Evolutionary conservation across 768 basidiomycete genomes (phyloP).

Genomic region (Boletus insuetus): DNA sequence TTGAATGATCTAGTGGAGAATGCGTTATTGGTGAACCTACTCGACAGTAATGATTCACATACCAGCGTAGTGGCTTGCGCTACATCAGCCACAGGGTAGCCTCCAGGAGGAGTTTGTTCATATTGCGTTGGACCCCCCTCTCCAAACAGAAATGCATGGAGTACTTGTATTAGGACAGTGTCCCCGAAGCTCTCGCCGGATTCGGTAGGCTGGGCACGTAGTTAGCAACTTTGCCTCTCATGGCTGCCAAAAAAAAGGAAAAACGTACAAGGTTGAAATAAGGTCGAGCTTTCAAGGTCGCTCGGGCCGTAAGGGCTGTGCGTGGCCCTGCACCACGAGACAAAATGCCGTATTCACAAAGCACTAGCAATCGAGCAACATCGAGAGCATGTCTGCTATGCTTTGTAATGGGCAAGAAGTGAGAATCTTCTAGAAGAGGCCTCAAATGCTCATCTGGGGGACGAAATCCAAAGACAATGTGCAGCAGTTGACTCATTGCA

Average conservation of each 20-base stretch:
- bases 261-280: background rate
- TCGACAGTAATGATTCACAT: background rate
- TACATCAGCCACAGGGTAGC: background rate
- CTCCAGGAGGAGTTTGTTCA: background rate
- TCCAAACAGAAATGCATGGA: background rate
- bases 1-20: no score
- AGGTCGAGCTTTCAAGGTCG: background rate
- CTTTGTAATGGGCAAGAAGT: background rate
- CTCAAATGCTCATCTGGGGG: background rate
- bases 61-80: background rate
- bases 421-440: background rate
- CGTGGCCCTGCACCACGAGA: background rate
- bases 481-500: background rate
- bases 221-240: no score
- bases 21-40: no score
- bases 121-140: background rate
- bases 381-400: background rate
- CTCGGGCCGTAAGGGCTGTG: background rate
- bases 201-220: background rate
- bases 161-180: background rate
- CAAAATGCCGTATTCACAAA: background rate
- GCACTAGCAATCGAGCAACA: background rate
- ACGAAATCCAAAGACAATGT: background rate
- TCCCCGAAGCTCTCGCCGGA: background rate
- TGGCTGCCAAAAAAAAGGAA: background rate